phyloP scores from a whole-genome alignment of 345 rosid species.

The Mallotus nudiflorus region DNA sequence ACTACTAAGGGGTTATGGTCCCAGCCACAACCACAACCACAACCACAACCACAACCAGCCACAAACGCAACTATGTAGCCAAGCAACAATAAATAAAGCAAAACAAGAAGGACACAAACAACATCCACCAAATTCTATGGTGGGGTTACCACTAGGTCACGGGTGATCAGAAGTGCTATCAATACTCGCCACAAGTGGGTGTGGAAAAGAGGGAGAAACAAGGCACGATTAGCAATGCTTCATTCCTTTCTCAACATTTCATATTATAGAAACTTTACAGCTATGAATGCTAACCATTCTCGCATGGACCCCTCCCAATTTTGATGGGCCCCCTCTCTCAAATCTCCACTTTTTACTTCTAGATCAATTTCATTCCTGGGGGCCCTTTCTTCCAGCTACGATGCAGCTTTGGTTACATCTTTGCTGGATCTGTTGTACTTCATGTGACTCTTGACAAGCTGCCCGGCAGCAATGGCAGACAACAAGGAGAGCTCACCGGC shows the following conservation, averaged over 20 bases:
- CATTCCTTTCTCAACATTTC: neutral
- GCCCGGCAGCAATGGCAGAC: conserved; percentile 93
- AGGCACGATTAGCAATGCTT: neutral
- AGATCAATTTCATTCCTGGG: neutral
- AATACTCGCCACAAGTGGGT: neutral
- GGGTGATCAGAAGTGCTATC: no score
- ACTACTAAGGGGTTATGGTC: neutral
- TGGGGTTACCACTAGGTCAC: neutral
- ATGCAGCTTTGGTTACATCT: conserved; percentile 47
- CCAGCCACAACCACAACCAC: no score
- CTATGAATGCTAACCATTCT: neutral
- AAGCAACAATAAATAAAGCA: neutral
- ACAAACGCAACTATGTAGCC: neutral
- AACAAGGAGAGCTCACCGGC: conserved; percentile 84
- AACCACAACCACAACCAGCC: no score
- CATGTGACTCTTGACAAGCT: conserved; percentile 85
- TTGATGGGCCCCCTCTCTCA: neutral
- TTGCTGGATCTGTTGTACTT: conserved; percentile 84
- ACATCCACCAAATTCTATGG: neutral
- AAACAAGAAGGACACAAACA: neutral
- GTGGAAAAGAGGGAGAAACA: neutral
- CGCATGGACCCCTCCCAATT: conserved; percentile 6
- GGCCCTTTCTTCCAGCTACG: conserved; percentile 17
- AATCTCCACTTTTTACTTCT: conserved; percentile 5
- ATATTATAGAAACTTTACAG: conserved; percentile 15